Conservation (phyloP, 2,329 filamentous ascomycete species). For the Huntiella moniliformis region DNA sequence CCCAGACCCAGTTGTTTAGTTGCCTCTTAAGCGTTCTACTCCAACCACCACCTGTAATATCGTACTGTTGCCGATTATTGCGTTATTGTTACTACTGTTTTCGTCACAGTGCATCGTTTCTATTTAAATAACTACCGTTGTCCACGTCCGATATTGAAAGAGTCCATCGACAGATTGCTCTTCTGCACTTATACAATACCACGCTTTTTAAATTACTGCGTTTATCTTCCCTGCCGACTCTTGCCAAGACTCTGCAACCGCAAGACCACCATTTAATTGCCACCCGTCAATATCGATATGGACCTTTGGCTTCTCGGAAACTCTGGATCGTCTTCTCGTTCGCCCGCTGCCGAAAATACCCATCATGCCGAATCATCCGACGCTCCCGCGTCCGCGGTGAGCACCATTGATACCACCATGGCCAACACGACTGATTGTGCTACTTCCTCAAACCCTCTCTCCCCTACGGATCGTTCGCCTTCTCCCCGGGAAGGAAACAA, state of each 20-base stretch:
- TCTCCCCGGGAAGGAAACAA: constrained; percentile 4
- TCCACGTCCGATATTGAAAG: too few species aligned
- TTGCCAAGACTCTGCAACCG: too few species aligned
- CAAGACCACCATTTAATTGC: not conserved
- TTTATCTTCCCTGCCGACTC: too few species aligned
- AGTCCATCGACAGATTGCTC: not conserved
- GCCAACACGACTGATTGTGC: not conserved
- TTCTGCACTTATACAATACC: not conserved
- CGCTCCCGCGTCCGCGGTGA: not conserved
- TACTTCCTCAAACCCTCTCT: not conserved
- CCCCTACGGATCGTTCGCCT: not conserved
- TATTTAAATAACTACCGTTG: too few species aligned
- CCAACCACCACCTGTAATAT: constrained; percentile 2
- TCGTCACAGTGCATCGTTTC: too few species aligned
- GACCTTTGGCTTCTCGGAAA: constrained; percentile 3
- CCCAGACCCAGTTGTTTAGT: not conserved
- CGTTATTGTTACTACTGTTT: too few species aligned
- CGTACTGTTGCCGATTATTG: too few species aligned
- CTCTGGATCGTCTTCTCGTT: constrained; percentile 6
- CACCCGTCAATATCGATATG: constrained; percentile 8
- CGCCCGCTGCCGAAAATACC: constrained; percentile 3
- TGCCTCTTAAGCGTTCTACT: not conserved
- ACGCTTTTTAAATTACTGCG: not conserved
- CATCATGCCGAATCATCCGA: not conserved
- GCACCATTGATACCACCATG: not conserved